Evolutionary conservation across 2,329 filamentous ascomycete species (phyloP).

Genomic region (Cladosporium sp.): DNA sequence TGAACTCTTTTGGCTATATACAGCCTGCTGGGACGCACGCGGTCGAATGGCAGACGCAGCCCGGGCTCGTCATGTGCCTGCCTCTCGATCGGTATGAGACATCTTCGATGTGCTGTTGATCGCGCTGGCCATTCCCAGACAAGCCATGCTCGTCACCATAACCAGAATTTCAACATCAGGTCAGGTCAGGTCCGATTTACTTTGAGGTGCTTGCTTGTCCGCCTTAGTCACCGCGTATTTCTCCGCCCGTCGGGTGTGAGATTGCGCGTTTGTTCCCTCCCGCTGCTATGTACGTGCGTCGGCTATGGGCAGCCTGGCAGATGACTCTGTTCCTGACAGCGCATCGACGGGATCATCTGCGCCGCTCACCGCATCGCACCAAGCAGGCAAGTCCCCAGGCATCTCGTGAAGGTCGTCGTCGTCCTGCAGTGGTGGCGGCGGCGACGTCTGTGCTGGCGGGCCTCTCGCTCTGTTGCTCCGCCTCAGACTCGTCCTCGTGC

Average conservation of each 20-base stretch:
- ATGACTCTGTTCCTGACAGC: conserved; percentile 7
- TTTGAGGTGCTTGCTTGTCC: not conserved
- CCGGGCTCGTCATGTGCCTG: not conserved
- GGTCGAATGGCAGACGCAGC: conserved; percentile 1
- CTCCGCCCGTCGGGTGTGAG: not conserved
- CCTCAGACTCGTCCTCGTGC: not conserved
- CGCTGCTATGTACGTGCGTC: not conserved
- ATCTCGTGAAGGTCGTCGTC: not conserved
- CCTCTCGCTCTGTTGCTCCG: not conserved
- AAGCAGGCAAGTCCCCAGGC: not conserved
- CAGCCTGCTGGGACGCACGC: not conserved
- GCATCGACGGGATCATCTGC: conserved; percentile 1
- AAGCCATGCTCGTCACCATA: not conserved
- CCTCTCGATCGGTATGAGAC: conserved; percentile 1
- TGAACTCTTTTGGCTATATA: conserved; percentile 1
- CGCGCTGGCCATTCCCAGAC: not conserved
- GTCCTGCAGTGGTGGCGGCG: not conserved
- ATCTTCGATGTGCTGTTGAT: no score
- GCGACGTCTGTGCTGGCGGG: no score
- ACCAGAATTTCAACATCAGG: not conserved
- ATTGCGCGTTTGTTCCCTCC: not conserved
- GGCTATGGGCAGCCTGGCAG: not conserved
- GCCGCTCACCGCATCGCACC: not conserved
- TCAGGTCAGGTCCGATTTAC: not conserved
- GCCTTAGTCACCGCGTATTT: not conserved